Evolutionary conservation across 192 early-diverging fungal species (phyloP).

Genomic region (Coemansia sp.): DNA sequence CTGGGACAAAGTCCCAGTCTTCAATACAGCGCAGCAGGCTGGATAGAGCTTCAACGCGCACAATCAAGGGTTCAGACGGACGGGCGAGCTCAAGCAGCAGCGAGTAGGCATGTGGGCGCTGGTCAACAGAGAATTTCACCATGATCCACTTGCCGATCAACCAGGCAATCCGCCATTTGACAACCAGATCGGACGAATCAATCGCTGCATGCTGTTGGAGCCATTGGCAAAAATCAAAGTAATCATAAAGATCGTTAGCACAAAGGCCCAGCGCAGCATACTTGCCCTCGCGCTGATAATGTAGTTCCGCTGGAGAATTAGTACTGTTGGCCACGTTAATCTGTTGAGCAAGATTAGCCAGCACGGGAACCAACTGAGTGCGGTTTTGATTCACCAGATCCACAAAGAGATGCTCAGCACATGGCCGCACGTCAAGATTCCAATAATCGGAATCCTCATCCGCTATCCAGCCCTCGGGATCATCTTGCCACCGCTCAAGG

Average conservation of each 20-base stretch:
- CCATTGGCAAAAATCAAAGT: slow-evolving; percentile 80
- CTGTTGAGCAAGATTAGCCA: slow-evolving; percentile 22
- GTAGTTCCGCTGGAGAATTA: neutral
- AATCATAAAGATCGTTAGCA: slow-evolving; percentile 76
- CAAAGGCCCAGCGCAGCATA: slow-evolving; percentile 80
- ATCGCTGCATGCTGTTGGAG: slow-evolving; percentile 53
- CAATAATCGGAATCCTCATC: slow-evolving; percentile 84
- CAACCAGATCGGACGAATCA: slow-evolving; percentile 46
- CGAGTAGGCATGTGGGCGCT: slow-evolving; percentile 67
- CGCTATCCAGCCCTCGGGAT: slow-evolving; percentile 80
- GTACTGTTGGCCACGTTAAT: neutral
- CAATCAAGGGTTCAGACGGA: slow-evolving; percentile 74
- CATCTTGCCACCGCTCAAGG: slow-evolving; percentile 76
- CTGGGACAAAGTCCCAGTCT: slow-evolving; percentile 85
- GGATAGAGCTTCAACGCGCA: slow-evolving; percentile 73
- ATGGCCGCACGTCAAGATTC: slow-evolving; percentile 74
- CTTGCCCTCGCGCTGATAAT: slow-evolving; percentile 42
- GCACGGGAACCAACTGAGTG: slow-evolving; percentile 18
- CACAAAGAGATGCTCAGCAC: slow-evolving; percentile 81
- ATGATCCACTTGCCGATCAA: slow-evolving; percentile 83
- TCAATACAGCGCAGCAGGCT: slow-evolving; percentile 69
- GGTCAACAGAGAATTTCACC: slow-evolving; percentile 67
- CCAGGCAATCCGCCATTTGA: slow-evolving; percentile 73
- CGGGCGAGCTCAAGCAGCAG: slow-evolving; percentile 67
- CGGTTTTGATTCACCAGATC: slow-evolving; percentile 65